These are phyloP conservation scores for Sugiyamaella chiloensis DNA, from an alignment of 805 yeast species.

Conservation along the genomic window DNA sequence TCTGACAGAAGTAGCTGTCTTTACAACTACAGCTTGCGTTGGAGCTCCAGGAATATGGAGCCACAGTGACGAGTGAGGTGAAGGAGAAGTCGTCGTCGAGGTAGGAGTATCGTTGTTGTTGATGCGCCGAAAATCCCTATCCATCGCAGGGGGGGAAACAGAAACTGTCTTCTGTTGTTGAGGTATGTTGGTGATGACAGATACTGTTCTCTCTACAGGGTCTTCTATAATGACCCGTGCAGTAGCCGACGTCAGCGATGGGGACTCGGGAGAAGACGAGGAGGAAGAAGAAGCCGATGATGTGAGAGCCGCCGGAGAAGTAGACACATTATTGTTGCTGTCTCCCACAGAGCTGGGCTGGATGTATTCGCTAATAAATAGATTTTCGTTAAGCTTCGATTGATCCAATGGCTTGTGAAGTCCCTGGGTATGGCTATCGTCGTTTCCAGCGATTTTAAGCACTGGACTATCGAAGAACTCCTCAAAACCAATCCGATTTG, in stretches of 20 bases:
- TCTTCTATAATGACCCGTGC: neutral
- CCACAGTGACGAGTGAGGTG: constrained; percentile 24
- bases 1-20: neutral
- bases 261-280: neutral
- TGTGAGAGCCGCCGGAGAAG: constrained; percentile 1
- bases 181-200: neutral
- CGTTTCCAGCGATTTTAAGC: constrained; percentile 45
- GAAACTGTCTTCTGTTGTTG: neutral
- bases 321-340: neutral
- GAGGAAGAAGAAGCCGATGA: constrained; percentile 1
- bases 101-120: neutral
- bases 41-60: constrained; percentile 10
- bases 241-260: neutral
- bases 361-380: constrained; percentile 82
- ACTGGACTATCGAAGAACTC: constrained; percentile 81
- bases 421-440: constrained; percentile 10
- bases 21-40: neutral
- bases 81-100: constrained; percentile 19
- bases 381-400: constrained; percentile 66
- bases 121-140: too few species aligned
- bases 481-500: constrained; percentile 80
- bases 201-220: neutral
- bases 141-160: constrained; percentile 4
- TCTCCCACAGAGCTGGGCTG: constrained; percentile 4
- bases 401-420: constrained; percentile 51